Evolutionary conservation across 2,329 filamentous ascomycete genomes (phyloP), one percentile per base, ranked within the genome.

Genomic region (Cladosporium cucumerinum): DNA sequence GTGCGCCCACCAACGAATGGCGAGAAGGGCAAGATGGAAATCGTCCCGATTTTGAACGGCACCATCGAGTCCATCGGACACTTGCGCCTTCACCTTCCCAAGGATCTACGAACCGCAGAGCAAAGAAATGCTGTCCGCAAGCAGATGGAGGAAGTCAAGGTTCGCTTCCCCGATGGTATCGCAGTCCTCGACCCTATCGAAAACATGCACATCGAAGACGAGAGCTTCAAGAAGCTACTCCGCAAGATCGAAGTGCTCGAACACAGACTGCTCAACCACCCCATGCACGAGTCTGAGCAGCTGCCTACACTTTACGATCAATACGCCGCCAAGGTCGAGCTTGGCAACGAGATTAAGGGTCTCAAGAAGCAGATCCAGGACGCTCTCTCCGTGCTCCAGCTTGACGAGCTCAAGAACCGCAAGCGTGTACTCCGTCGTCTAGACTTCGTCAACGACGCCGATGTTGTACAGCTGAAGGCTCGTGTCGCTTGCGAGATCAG

Each of bases 401-500:
- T 98, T 68, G 95, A 99, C 72, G 95, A 99, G 78, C 85, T 99
- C 67, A 98, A 98, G 82, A 93, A 91, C 68, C 89, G 95, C 67
- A 99, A 97, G 82, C 90, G 95, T 70, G 95, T 99, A 5, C 85
- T 99, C 32, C 92, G 96, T 55, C 92, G 95, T 62, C 86, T 99
- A 12, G 92, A 91, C 5, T 99, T 99, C 79, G 96, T 97, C 79
- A 96, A 97, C 76, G 95, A 98, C 66, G 86, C 88, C 61, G 95
- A 98, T 76, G 93, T 99, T 1, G 93, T 99, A 10, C 91, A 98
- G 80, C 86, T 98, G 73, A 99, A 99, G 81, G 95, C 94, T 12
- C 91, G 96, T 64, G 96, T 98, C 3, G 95, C 95, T 1, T 99
- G 95, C 78, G 94, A 99, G 80, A 98, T 99, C 69, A 97, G 92